phyloP scores from a whole-genome alignment of 2,329 filamentous ascomycete genomes.

The Hypoxylon sp. region DNA sequence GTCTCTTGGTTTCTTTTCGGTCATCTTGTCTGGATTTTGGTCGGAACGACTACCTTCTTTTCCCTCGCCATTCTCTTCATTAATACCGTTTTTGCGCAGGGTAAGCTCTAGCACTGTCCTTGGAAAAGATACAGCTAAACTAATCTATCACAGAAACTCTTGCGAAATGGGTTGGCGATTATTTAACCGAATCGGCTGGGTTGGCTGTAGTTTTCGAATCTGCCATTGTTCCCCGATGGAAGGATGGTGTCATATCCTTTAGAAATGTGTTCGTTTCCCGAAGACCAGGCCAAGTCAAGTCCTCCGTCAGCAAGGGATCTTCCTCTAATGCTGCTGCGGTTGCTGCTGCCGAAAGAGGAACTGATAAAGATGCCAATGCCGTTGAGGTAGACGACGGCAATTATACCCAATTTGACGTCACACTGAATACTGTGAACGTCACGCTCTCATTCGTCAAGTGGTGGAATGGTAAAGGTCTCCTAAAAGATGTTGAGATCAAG shows the following conservation, averaged over 20 bases:
- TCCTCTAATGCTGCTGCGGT: slow-evolving; percentile 86
- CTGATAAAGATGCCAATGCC: slow-evolving; percentile 61
- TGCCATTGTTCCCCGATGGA: slow-evolving; percentile 97
- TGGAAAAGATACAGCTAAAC: slow-evolving; percentile 27
- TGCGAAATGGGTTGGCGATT: slow-evolving; percentile 93
- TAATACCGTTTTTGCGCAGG: slow-evolving; percentile 96
- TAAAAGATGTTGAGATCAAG: slow-evolving; percentile 94
- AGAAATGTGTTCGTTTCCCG: slow-evolving; percentile 96
- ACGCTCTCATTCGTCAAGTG: slow-evolving; percentile 98
- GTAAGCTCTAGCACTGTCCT: slow-evolving; percentile 61
- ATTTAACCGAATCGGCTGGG: slow-evolving; percentile 92
- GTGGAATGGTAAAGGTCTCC: slow-evolving; percentile 95
- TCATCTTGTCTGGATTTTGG: slow-evolving; percentile 94
- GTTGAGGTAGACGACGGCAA: slow-evolving; percentile 87
- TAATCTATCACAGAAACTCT: slow-evolving; percentile 78
- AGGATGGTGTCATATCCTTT: slow-evolving; percentile 94
- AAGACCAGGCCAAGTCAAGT: slow-evolving; percentile 84
- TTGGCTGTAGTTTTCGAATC: slow-evolving; percentile 97
- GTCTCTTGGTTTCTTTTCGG: slow-evolving; percentile 94
- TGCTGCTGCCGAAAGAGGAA: slow-evolving; percentile 79
- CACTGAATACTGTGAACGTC: slow-evolving; percentile 94
- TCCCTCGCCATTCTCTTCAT: slow-evolving; percentile 91
- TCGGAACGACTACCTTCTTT: slow-evolving; percentile 97
- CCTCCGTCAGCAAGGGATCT: slow-evolving; percentile 93
- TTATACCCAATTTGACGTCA: slow-evolving; percentile 97